A percentile compares a stretch with the other conserved stretches of the same genome.
phyloP scores from a whole-genome alignment of 2,329 filamentous ascomycete genomes.

The Sarocladium kiliense region DNA sequence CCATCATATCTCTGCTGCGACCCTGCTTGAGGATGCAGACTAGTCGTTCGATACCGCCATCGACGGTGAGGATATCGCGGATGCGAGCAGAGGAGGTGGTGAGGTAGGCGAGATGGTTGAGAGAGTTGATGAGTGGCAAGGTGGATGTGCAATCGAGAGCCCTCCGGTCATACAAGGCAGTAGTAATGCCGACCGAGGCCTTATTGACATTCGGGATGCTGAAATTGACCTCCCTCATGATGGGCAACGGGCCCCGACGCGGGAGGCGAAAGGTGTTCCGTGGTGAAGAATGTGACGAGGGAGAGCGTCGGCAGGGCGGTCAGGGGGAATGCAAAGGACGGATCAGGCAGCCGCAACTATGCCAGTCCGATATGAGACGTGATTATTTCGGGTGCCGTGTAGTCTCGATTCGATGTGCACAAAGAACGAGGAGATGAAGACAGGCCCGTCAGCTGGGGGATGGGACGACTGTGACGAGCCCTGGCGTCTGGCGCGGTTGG shows the following conservation, averaged over 20 bases:
- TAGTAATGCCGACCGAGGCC: slow-evolving; percentile 97
- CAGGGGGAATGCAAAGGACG: not conserved
- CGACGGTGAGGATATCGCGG: slow-evolving; percentile 94
- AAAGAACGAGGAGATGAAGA: not conserved
- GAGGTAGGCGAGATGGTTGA: slow-evolving; percentile 97
- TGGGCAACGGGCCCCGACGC: slow-evolving; percentile 32
- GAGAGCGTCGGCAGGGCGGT: not conserved
- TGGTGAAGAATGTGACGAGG: slow-evolving; percentile 5
- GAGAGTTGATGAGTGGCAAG: slow-evolving; percentile 93
- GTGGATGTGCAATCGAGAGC: slow-evolving; percentile 98
- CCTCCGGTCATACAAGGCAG: slow-evolving; percentile 93
- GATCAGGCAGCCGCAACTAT: not conserved
- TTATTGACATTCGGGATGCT: slow-evolving; percentile 99
- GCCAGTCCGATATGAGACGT: not conserved
- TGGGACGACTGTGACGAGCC: slow-evolving; percentile 3
- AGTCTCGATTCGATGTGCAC: not conserved
- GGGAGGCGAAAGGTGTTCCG: slow-evolving; percentile 4
- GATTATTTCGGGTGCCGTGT: not conserved
- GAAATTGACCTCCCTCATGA: slow-evolving; percentile 99
- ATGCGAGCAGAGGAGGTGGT: slow-evolving; percentile 97
- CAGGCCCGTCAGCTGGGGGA: slow-evolving; percentile 5
- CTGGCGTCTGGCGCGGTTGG: not conserved
- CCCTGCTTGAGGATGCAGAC: slow-evolving; percentile 98
- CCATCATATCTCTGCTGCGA: slow-evolving; percentile 96
- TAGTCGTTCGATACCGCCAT: slow-evolving; percentile 94